A percentile compares a stretch with the other conserved stretches of the same genome.
Conservation (phyloP, 2,329 filamentous ascomycete species). For the Ilyonectria destructans region DNA sequence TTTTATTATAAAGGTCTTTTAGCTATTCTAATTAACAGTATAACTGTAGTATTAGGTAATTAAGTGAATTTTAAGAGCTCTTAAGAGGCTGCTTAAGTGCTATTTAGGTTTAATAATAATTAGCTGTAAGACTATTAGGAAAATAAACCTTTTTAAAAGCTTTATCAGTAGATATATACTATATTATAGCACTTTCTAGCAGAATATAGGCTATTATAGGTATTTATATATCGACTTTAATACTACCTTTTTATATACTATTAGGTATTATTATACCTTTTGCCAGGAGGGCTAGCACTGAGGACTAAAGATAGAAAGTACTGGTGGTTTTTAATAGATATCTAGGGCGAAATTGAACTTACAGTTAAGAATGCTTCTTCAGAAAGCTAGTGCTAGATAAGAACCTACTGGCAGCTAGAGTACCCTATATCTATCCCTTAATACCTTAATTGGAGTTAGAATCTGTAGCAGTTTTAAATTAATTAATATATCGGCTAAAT, state of each 20-base stretch:
- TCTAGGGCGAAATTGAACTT: constrained; percentile 1
- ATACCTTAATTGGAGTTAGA: constrained; percentile 27
- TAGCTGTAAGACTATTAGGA: constrained; percentile 9
- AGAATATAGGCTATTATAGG: constrained; percentile 9
- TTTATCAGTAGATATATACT: constrained; percentile 25
- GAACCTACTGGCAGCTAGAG: constrained; percentile 22
- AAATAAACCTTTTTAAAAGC: constrained; percentile 26
- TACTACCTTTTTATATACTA: constrained; percentile 22
- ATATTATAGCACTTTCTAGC: constrained; percentile 17
- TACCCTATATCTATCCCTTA: constrained; percentile 18
- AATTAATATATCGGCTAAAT: constrained; percentile 21
- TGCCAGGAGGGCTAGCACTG: constrained; percentile 12
- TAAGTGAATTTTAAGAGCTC: constrained; percentile 15
- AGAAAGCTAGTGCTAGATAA: constrained; percentile 18
- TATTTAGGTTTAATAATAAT: constrained; percentile 23
- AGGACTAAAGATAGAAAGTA: constrained; percentile 24
- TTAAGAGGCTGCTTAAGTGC: constrained; percentile 7
- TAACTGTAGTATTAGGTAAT: constrained; percentile 18
- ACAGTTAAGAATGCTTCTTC: constrained; percentile 5
- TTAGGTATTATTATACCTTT: constrained; percentile 25
- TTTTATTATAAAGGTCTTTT: constrained; percentile 27
- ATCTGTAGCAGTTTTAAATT: constrained; percentile 31
- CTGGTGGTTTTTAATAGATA: constrained; percentile 30
- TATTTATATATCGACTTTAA: constrained; percentile 20
- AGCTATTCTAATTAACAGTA: constrained; percentile 3